Evolutionary conservation across 352 stramenopile genomes (phyloP).

Genomic region (Hyaloperonospora brassicae): DNA sequence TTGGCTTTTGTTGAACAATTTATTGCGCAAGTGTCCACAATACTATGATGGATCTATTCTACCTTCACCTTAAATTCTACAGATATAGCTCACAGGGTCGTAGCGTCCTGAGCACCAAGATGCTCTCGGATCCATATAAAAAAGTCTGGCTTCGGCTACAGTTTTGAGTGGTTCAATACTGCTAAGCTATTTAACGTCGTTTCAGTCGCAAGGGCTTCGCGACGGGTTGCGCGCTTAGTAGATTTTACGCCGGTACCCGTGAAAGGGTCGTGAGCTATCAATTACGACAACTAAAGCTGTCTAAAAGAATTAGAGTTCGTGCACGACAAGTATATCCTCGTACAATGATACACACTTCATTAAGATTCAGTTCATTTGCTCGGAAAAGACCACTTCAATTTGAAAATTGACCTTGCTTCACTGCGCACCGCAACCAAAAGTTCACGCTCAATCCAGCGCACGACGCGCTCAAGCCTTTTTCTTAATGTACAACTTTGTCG

Average conservation of each 20-base stretch:
- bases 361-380: background rate
- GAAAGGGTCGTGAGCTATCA: background rate
- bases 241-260: background rate
- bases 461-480: background rate
- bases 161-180: background rate
- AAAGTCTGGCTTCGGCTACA: background rate
- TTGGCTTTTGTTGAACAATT: slow-evolving; percentile 19
- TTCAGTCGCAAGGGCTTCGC: background rate
- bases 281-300: background rate
- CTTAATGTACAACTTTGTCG: background rate
- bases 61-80: background rate
- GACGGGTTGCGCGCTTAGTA: background rate
- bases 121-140: background rate
- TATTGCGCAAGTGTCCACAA: slow-evolving; percentile 18
- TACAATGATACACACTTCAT: background rate
- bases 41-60: slow-evolving; percentile 1
- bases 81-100: background rate
- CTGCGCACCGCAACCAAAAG: background rate
- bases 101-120: background rate
- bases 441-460: background rate
- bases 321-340: background rate
- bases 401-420: background rate
- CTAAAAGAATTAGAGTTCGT: background rate
- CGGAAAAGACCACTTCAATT: background rate
- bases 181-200: background rate